A percentile compares a stretch with the other conserved stretches of the same genome.
Conservation (phyloP, 2,329 filamentous ascomycete species). For the Claviceps monticola region DNA sequence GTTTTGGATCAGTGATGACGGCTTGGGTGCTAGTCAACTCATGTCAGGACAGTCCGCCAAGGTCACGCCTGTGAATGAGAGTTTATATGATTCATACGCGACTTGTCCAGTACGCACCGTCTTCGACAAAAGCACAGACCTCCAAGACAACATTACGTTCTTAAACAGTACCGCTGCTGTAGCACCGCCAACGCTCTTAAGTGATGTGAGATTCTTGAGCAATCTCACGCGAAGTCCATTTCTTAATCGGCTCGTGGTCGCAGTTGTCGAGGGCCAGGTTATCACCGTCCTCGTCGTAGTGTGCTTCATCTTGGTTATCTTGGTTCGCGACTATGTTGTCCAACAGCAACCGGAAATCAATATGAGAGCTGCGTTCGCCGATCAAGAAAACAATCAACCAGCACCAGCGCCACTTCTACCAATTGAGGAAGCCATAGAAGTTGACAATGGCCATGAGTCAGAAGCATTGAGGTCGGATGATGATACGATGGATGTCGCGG, state of each 20-base stretch:
- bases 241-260: conserved; percentile 67
- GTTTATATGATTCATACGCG: background rate
- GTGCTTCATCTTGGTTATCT: conserved; percentile 89
- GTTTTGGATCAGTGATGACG: conserved; percentile 88
- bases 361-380: conserved; percentile 53
- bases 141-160: conserved; percentile 8
- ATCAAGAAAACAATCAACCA: conserved; percentile 18
- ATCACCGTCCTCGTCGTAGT: conserved; percentile 87
- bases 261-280: conserved; percentile 80
- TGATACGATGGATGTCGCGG: conserved; percentile 18
- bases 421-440: conserved; percentile 9
- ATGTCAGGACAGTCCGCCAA: conserved; percentile 2
- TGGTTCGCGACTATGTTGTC: conserved; percentile 95
- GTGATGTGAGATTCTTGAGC: conserved; percentile 41
- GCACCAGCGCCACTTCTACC: conserved; percentile 4
- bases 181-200: conserved; percentile 31
- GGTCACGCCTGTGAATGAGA: background rate
- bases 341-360: conserved; percentile 93
- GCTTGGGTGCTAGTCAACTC: conserved; percentile 25
- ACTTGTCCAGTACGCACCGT: conserved; percentile 2
- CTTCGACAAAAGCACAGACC: conserved; percentile 7
- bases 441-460: conserved; percentile 8
- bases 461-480: conserved; percentile 20
- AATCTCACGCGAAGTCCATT: conserved; percentile 54
- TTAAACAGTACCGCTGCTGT: conserved; percentile 5